Base-by-base conservation (phyloP, 192 early-diverging fungal genomes). In the Linnemannia elongata region DNA sequence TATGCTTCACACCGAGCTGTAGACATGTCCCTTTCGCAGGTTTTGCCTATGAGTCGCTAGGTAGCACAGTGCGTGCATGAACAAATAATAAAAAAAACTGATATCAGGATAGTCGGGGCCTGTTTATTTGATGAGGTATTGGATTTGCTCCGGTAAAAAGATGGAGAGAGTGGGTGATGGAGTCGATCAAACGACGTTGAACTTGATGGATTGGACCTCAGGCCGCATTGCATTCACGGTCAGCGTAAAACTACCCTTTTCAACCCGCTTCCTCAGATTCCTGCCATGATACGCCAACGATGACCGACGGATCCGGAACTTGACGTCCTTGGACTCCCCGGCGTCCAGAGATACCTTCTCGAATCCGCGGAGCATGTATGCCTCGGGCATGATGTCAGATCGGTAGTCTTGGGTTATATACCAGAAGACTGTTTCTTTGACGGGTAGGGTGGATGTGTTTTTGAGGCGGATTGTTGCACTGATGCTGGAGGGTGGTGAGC, bases 351-450 rank as follows among this genome's bases (percentile, higher is more conserved):
- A 36, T 5, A 93, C 76, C 85, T 93, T 94, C n/a, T 87, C 69
- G 39, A 94, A 93, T 0, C 63, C 86, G 71, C 92, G 91, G 38
- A 94, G 82, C 41, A 91, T 80, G 54, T 82, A 91, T n/a, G 90
- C 89, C 20, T 91, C 90, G 2, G 92, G 92, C 33, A 92, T 89
- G 69, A 91, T 80, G 4, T 90, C 89, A 8, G 77, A 79, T 6
- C 92, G 90, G 60, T 87, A 89, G n/a, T 88, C 89, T 70, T 94
- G 93, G 44, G 87, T 79, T 33, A 92, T 89, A 42, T 91, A 94
- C 79, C 93, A 85, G 44, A 93, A 84, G 30, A 94, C 92, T 0
- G 88, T 75, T 78, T 94, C 92, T 66, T 92, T 93, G 77, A 89
- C 90, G 9, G 85, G 75, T 30, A 77, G 66, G 24, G 88, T 77